Evolutionary conservation across 495 filamentous ascomycete species (phyloP).

Genomic region (Tetracladium setigerum): DNA sequence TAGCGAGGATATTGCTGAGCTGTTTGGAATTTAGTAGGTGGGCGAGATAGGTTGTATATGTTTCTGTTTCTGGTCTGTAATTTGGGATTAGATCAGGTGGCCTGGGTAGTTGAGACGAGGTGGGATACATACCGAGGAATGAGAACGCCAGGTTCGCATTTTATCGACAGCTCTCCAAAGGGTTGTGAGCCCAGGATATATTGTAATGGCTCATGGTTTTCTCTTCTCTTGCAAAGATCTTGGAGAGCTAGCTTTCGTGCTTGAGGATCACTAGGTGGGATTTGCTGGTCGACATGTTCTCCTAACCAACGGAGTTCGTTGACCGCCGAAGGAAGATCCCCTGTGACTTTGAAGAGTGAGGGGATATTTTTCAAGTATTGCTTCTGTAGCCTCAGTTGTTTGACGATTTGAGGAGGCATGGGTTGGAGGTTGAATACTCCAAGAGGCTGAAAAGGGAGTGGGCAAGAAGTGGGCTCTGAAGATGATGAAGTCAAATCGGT

Average conservation of each 20-base stretch:
- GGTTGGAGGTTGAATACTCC: too few species aligned
- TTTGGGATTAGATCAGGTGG: conserved; percentile 7
- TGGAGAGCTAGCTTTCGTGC: conserved; percentile 23
- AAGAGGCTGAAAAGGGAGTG: too few species aligned
- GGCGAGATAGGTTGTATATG: conserved; percentile 52
- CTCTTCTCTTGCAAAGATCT: conserved; percentile 48
- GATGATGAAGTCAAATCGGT: too few species aligned
- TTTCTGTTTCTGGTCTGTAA: conserved; percentile 62
- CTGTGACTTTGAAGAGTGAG: too few species aligned
- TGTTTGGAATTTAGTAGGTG: conserved; percentile 26
- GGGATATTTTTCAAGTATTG: too few species aligned
- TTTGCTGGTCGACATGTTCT: conserved; percentile 43
- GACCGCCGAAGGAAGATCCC: conserved; percentile 54
- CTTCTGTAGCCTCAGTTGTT: too few species aligned
- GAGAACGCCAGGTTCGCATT: conserved; percentile 65
- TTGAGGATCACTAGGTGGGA: not conserved
- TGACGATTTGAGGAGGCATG: too few species aligned
- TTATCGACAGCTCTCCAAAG: conserved; percentile 78
- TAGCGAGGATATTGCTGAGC: not conserved
- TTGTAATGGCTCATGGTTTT: conserved; percentile 68
- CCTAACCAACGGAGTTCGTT: conserved; percentile 86
- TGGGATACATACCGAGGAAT: conserved; percentile 76
- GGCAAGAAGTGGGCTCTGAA: too few species aligned
- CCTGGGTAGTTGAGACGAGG: conserved; percentile 1
- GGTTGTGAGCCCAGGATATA: conserved; percentile 86